Base-by-base conservation (phyloP, 2,329 filamentous ascomycete genomes). In the Ascochyta pisi region DNA sequence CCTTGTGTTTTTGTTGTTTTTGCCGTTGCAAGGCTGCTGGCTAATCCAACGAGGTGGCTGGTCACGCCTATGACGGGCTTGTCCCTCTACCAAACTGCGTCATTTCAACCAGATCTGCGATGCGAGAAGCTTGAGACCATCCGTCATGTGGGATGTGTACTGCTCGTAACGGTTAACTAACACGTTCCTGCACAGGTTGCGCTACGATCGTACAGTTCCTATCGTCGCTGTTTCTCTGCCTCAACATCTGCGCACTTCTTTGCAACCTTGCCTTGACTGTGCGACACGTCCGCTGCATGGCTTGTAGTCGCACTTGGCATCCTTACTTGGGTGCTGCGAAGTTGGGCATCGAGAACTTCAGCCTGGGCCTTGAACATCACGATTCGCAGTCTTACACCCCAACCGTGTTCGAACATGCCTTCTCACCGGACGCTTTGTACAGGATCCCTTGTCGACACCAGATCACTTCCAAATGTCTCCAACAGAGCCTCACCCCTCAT, bases 401-500 rank as follows among this genome's bases (percentile, higher is more conserved):
- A 40, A 15, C 5, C 19, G 35, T 45, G 7, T 29, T 31, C 37
- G 15, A 42, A 19, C 31, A 42, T 41, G 22, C 19, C 12, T 6
- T 29, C 46, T 55, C 53, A 55, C 47, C 53, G 53, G 53, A 50
- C 31, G 8, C 27, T 46, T 44, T 46, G 46, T 33, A 55, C 24
- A 13, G 41, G 23, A 31, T 44, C 33, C 47, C 41, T 42, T 42
- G 46, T 55, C 37, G 13, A 29, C 9, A 9, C 15, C 19, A 5
- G 19, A 35, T 15, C 33, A 33, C 46, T 38, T 15, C 23, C 35
- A 39, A 37, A 38, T 45, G 31, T 29, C 41, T 46, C 45, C 38
- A 50, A 19, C 37, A 55, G 52, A 55, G 52, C 52, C 52, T 55
- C 52, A 50, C 46, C 41, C 35, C 46, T 55, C 52, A 23, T 15